Base-by-base conservation (phyloP, 257 asterid genomes). In the Solanum phureja region DNA sequence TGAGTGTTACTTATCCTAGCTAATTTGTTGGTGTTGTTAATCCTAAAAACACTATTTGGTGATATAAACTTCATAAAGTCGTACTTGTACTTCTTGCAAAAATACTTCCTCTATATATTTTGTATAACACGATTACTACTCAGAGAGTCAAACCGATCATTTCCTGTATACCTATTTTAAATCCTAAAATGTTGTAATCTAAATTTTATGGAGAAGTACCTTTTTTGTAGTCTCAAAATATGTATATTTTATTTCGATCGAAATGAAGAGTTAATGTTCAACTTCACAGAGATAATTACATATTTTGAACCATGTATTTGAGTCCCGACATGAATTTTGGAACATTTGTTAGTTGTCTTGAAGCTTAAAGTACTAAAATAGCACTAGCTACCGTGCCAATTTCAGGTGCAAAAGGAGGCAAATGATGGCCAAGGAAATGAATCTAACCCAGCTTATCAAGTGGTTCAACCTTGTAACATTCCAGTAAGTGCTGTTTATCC, bases 401-500 rank as follows among this genome's bases (percentile, higher is more conserved):
- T 42, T 77, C 84, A 24, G 84, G 37, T 77, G 37, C 37, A 3
- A 7, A 11, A 13, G 84, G 34, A 42, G 35, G 24, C 84, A 77
- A 77, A 77, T 42, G 84, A 29, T 24, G 14, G 35, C 16, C 60
- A 52, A 52, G 83, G 29, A 64, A 46, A 7, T 86, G 84, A 89
- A 42, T 83, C 10, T 27, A 75, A 19, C 49, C 29, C 64, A 27
- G 87, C 60, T 3, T 82, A 66, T 90, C 87, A 87, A 35, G 83
- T 76, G 86, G 44, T 62, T 87, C 71, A 37, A 83, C 68, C 74
- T 37, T 64, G 74, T 90, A 11, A 29, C 82, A 89, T 76, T 64
- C 87, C 29, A 7, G 91, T 90, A 87, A 87, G 89, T 16, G 5
- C 44, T 37, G 64, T 64, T 4, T 76, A 18, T 4, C 69, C 19